phyloP scores from a whole-genome alignment of 805 yeast species.

The Lachancea thermotolerans region DNA sequence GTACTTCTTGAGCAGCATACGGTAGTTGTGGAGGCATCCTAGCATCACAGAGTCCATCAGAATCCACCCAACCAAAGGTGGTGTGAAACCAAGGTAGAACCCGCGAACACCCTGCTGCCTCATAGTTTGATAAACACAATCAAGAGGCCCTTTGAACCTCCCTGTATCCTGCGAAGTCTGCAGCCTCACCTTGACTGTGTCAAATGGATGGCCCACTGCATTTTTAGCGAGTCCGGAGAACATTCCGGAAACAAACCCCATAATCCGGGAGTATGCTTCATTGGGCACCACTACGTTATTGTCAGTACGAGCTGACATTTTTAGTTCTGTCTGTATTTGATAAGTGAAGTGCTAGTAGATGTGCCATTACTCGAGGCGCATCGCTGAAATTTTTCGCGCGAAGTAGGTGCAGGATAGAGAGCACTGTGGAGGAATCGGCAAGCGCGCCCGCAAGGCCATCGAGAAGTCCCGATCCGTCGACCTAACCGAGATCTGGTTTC shows the following conservation, averaged over 20 bases:
- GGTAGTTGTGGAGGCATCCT: constrained; percentile 76
- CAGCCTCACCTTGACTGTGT: constrained; percentile 79
- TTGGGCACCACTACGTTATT: constrained; percentile 9
- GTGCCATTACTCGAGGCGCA: constrained; percentile 1
- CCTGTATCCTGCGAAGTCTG: constrained; percentile 63
- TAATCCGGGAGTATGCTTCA: constrained; percentile 26
- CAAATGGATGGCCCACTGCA: constrained; percentile 90
- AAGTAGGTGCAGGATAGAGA: neutral
- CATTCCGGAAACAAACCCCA: constrained; percentile 85
- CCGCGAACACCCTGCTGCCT: constrained; percentile 72
- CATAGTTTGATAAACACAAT: constrained; percentile 68
- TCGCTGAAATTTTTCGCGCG: constrained; percentile 6
- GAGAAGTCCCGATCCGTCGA: neutral
- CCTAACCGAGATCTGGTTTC: too few species aligned
- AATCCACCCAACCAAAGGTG: constrained; percentile 92
- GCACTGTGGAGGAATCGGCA: neutral
- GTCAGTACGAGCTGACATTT: constrained; percentile 3
- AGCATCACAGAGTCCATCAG: constrained; percentile 88
- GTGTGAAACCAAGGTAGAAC: constrained; percentile 84
- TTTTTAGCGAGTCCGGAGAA: constrained; percentile 83
- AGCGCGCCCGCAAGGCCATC: neutral
- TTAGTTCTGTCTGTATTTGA: neutral
- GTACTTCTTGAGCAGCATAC: constrained; percentile 57
- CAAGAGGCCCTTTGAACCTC: constrained; percentile 72
- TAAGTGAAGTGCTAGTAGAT: too few species aligned